A percentile compares a stretch with the other conserved stretches of the same genome.
These are phyloP conservation scores for Lecanicillium sp. DNA, from an alignment of 2,329 filamentous ascomycete species.

Conservation along the genomic window DNA sequence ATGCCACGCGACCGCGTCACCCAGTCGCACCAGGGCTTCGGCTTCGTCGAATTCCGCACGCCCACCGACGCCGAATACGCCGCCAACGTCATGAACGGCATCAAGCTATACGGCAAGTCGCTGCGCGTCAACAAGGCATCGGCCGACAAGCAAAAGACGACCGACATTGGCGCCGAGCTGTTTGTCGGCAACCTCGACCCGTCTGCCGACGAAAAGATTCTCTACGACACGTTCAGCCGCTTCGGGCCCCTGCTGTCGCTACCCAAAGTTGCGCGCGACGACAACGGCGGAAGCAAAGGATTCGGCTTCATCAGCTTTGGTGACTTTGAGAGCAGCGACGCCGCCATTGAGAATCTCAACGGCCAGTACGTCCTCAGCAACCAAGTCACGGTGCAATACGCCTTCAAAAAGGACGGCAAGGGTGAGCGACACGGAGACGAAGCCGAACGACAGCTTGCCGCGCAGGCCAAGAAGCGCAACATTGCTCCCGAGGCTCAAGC, in stretches of 20 bases:
- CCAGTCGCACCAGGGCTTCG: constrained; percentile 93
- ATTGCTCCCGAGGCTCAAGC: constrained; percentile 74
- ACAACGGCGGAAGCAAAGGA: constrained; percentile 80
- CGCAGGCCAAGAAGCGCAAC: constrained; percentile 89
- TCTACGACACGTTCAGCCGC: constrained; percentile 88
- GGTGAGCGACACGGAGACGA: constrained; percentile 92
- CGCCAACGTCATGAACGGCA: constrained; percentile 91
- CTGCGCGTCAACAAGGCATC: constrained; percentile 90
- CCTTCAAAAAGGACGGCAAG: constrained; percentile 98
- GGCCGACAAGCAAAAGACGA: constrained; percentile 88
- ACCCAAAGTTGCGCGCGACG: constrained; percentile 89
- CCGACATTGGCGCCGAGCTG: constrained; percentile 92
- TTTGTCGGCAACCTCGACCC: constrained; percentile 94
- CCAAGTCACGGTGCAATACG: constrained; percentile 92
- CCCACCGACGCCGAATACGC: constrained; percentile 96
- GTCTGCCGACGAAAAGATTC: constrained; percentile 89
- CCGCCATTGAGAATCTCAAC: constrained; percentile 86
- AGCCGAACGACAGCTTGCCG: constrained; percentile 84
- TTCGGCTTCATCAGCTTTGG: constrained; percentile 94
- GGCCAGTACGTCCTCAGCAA: constrained; percentile 96
- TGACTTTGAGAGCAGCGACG: constrained; percentile 88
- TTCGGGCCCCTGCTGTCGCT: constrained; percentile 79
- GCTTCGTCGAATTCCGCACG: constrained; percentile 96
- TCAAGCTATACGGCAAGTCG: constrained; percentile 86
- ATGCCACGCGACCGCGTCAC: constrained; percentile 97